Evolutionary conservation across 2,329 filamentous ascomycete species (phyloP).

Genomic region (Blastomyces parvus): DNA sequence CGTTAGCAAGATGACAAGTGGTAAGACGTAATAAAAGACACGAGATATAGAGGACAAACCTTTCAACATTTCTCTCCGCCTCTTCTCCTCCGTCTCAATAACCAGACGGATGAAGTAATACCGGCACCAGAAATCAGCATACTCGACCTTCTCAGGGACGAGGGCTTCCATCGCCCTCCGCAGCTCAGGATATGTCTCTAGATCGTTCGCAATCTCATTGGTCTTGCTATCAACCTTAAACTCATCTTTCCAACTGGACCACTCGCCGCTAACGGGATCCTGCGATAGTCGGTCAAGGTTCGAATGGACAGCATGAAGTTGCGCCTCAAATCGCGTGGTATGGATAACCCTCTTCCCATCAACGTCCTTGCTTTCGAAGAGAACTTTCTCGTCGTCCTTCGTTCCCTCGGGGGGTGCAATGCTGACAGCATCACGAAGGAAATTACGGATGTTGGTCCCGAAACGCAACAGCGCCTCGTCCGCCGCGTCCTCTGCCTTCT

Average conservation of each 20-base stretch:
- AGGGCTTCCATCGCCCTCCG: conserved; percentile 85
- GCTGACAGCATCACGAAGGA: conserved; percentile 79
- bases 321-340: conserved; percentile 86
- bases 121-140: conserved; percentile 80
- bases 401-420: conserved; percentile 61
- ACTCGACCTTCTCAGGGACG: conserved; percentile 87
- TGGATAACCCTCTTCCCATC: conserved; percentile 88
- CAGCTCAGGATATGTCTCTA: conserved; percentile 80
- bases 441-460: conserved; percentile 79
- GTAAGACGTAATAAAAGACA: background rate
- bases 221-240: conserved; percentile 83
- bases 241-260: conserved; percentile 57
- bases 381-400: conserved; percentile 49
- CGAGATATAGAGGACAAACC: conserved; percentile 45
- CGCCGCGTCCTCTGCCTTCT: conserved; percentile 86
- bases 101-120: conserved; percentile 94
- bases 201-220: conserved; percentile 65
- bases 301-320: conserved; percentile 90
- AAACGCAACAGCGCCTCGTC: conserved; percentile 92
- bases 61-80: conserved; percentile 79
- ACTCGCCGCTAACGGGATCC: conserved; percentile 69
- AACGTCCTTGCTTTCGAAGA: conserved; percentile 91
- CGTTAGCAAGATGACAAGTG: background rate
- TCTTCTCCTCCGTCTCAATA: conserved; percentile 84
- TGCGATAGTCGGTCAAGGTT: conserved; percentile 70